Evolutionary conservation across 169 alveolate genomes (phyloP), one percentile per base, ranked within the genome.

Genomic region (Babesia caballi): DNA sequence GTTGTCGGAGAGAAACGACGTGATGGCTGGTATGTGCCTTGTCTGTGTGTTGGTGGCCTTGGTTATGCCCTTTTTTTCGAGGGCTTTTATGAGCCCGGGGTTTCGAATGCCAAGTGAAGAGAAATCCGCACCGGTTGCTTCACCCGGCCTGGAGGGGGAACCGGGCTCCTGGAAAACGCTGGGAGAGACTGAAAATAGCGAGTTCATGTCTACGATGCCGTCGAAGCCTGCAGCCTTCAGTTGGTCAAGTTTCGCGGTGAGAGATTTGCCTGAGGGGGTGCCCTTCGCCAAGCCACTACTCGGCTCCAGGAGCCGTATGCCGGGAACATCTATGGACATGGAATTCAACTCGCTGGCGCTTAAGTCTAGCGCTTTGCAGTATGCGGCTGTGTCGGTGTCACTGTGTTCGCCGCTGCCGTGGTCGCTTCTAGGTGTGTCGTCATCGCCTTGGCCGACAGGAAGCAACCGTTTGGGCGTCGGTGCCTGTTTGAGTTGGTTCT

Each of bases 181-280:
- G 27, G 41, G 19, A 15, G 68, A 33, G 3, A 33, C 66, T 12
- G 38, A 21, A 58, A 74, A 74, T 36, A 74, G 61, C 23, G 84
- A 61, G 41, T 74, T 74, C 63, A 65, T 61, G 76, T 74, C 84
- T 19, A 74, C 75, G 12, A 74, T 63, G 17, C 77, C 84, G 41
- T 65, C 68, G 63, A 33, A 74, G 0, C 84, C 84, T 21, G 46
- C 38, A 11, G 23, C 35, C 19, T 38, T 61, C 0, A 74, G 67
- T 4, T 60, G 66, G 46, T 40, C 35, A 5, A 74, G 38, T 61
- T 63, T 57, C 9, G 54, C 51, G 17, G 7, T 41, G 36, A 60
- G 2, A 46, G 51, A 23, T 38, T 38, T 38, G 44, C 14, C 52
- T 19, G 19, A 12, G 6, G 32, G 27, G 11, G 15, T 3, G 8